Base-by-base conservation (phyloP, 2,329 filamentous ascomycete genomes). In the Curvularia spicifera region DNA sequence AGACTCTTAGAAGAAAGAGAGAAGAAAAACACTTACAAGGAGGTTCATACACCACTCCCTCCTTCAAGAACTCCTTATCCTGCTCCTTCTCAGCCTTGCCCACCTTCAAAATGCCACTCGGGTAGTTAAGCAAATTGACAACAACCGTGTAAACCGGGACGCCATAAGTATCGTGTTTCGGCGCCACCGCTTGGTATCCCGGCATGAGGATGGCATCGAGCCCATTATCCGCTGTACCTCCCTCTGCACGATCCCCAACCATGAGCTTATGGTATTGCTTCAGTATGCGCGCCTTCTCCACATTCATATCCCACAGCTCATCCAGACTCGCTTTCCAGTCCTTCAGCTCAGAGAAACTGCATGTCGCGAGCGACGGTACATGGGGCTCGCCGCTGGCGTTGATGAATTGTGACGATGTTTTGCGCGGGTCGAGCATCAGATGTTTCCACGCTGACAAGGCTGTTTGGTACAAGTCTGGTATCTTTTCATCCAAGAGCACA, bases 101-200 rank as follows among this genome's bases (percentile, higher is more conserved):
- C 55, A 77, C 81, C 0, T 80, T 81, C 51, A 86, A 73, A 1
- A 83, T 78, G 7, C 80, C 83, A 3, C 81, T 78, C 3, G 83
- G 83, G 64, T 82, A 85, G 69, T 86, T 82, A 4, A 86, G 63
- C 8, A 85, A 22, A 57, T 86, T 87, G 68, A 79, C 79, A 29
- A 85, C 59, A 18, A 80, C 67, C 0, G 84, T 85, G 51, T 83
- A 84, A 0, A 77, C 69, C 1, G 79, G 74, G 0, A 76, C 28
- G 0, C 81, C 79, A 68, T 81, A 86, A 0, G 74, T 78, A 66
- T 87, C 84, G 65, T 86, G 82, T 18, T 73, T 74, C 0, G 82
- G 79, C 0, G 85, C 83, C 0, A 83, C 84, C 12, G 74, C 79
- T 62, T 83, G 81, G 5, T 83, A 80, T 3, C 78, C 77, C 3